Evolutionary conservation across 192 early-diverging fungal genomes (phyloP), one percentile per base, ranked within the genome.

Genomic region (Podila minutissima): DNA sequence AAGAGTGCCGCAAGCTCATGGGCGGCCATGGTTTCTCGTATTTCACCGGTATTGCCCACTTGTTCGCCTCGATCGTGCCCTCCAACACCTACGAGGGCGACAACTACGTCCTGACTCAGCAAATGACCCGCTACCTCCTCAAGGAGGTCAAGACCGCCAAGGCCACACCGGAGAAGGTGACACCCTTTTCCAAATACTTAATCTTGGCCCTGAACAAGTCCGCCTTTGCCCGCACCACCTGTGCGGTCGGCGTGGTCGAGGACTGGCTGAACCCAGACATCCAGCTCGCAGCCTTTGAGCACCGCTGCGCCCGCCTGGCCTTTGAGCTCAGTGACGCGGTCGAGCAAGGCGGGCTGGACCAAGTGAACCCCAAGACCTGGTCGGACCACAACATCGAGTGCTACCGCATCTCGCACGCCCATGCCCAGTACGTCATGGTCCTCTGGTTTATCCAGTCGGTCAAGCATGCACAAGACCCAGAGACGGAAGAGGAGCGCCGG

Each of bases 51-150:
- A 84, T 95, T 10, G 83, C 85, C 10, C 85, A 88, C 53, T 86
- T 94, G 71, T 93, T 89, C 62, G 87, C 86, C 61, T 87, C 92
- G 75, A 86, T 88, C 41, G 86, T 91, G 53, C 93, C 93, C 8
- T 92, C 92, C 58, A 89, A 89, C 59, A 95, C 92, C 49, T 94
- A 90, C 86, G 94, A 95, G 73, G 94, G 94, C 67, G 94, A 95
- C 69, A 95, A 95, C 85, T 92, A 92, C 72, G 86, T 97, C 5
- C 69, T 97, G 64, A 93, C 93, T 15, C 95, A 95, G 74, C 95
- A 97, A 84, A 93, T 92, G 38, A 84, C 90, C 11, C 91, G 94
- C 28, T 95, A 93, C 73, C 79, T 97, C 24, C 64, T 89, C 32
- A 89, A 87, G 68, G 75, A 83, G 58, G 50, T 87, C 63, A 78